Evolutionary conservation across 2,329 filamentous ascomycete species (phyloP), one percentile per base, ranked within the genome.

Genomic region (Alternaria dauci): DNA sequence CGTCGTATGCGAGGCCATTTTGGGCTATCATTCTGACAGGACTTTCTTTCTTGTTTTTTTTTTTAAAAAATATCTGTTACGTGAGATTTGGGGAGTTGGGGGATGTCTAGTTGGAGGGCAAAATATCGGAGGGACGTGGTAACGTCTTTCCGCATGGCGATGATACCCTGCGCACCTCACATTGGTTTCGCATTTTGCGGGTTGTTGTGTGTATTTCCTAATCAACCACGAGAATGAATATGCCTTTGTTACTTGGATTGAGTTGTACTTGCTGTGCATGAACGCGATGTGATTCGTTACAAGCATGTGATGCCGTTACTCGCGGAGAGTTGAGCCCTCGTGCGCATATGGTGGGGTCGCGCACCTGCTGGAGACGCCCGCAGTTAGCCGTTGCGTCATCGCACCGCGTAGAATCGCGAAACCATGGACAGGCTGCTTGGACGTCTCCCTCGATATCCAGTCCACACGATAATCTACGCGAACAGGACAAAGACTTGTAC

Each of bases 321-420:
- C 34, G 8, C n/a, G 7, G 34, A n/a, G 28, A 16, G 14, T 23
- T 34, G n/a, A 20, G 30, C 32, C 46, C 18, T 42, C 5, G 20
- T 32, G 46, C 18, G 18, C 28, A 16, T 26, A 52, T 46, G 46
- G 53, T 57, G 58, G 58, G 58, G 58, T 46, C 50, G 26, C 11
- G 41, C 41, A 52, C 9, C 48, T 52, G 51, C 61, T 70, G 63
- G 59, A 62, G 30, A 26, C 48, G 55, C 56, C 28, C 18, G 26
- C 25, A 42, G n/a, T 42, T 50, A 59, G 59, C 44, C 26, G 58
- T 68, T 73, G 71, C 71, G 71, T 73, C 71, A 73, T 73, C 58
- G 66, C 58, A 39, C 52, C 36, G 62, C 58, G 41, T 39, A 36
- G 38, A 46, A 52, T 56, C 12, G 46, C 58, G 30, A 23, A 46